These are phyloP conservation scores for Suillus weaverae DNA, from an alignment of 768 basidiomycete genomes.

Conservation along the genomic window DNA sequence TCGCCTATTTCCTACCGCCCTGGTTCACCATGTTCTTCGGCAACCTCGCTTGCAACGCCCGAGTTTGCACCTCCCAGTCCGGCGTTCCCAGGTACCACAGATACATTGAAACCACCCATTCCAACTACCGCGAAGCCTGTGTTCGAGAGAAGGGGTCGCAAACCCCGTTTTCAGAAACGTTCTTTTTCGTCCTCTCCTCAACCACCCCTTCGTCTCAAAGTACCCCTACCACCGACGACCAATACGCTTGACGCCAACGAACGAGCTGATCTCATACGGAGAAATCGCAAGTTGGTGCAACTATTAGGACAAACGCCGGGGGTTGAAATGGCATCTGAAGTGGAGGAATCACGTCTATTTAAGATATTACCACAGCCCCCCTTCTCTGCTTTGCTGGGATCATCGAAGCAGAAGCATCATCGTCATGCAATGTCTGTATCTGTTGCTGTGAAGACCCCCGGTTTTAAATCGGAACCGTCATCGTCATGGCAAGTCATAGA, in stretches of 20 bases:
- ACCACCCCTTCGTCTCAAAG: conserved; percentile 13
- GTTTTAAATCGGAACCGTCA: conserved; percentile 23
- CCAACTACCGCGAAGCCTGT: conserved; percentile 48
- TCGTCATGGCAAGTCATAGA: conserved; percentile 38
- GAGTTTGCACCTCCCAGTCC: conserved; percentile 28
- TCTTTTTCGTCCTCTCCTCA: conserved; percentile 31
- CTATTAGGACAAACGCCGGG: conserved; percentile 73
- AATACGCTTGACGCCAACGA: conserved; percentile 65
- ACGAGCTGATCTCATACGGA: conserved; percentile 70
- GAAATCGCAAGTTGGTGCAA: conserved; percentile 76
- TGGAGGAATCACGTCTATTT: conserved; percentile 24
- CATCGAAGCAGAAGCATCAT: conserved; percentile 29
- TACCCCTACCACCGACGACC: conserved; percentile 56
- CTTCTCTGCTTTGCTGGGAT: conserved; percentile 25
- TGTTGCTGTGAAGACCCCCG: conserved; percentile 21
- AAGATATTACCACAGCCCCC: conserved; percentile 27
- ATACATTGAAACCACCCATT: conserved; percentile 40
- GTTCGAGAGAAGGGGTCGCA: conserved; percentile 37
- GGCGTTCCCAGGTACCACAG: conserved; percentile 1
- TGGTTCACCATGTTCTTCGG: conserved; percentile 25
- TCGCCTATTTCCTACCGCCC: conserved; percentile 15
- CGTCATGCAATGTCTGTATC: conserved; percentile 34
- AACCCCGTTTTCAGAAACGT: conserved; percentile 23
- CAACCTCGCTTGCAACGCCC: conserved; percentile 30
- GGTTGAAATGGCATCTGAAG: conserved; percentile 34